These are phyloP conservation scores for Prinsepia uniflora DNA, from an alignment of 306 rosid genomes.

Conservation along the genomic window DNA sequence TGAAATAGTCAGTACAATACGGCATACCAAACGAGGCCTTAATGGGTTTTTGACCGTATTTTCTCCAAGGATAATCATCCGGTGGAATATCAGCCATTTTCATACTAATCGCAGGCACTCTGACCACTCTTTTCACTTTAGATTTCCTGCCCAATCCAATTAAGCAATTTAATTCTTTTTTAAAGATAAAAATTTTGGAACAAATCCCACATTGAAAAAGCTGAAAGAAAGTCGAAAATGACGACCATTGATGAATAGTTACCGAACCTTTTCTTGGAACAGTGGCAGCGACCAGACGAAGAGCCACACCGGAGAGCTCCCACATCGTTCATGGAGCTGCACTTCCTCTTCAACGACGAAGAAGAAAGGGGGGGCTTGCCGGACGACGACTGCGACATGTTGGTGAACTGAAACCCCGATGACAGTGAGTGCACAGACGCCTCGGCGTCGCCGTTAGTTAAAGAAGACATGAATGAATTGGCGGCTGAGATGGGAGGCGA, in stretches of 20 bases:
- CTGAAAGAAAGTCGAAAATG: not conserved
- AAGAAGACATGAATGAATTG: constrained; percentile 52
- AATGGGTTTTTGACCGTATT: constrained; percentile 91
- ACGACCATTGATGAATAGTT: not conserved
- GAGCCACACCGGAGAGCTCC: constrained; percentile 42
- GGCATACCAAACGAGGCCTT: no score
- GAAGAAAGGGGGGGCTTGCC: constrained; percentile 63
- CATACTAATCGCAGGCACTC: constrained; percentile 70
- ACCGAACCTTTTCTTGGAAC: constrained; percentile 67
- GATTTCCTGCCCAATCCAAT: constrained; percentile 49
- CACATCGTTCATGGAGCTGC: constrained; percentile 47
- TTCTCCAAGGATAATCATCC: constrained; percentile 80
- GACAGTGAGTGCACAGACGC: constrained; percentile 34
- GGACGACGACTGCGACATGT: constrained; percentile 43
- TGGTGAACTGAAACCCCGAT: constrained; percentile 58
- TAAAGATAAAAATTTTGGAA: not conserved
- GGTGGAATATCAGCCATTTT: constrained; percentile 77
- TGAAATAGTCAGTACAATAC: no score
- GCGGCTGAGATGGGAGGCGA: constrained; percentile 43
- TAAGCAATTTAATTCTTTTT: not conserved
- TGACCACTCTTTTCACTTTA: constrained; percentile 46
- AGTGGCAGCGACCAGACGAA: constrained; percentile 59
- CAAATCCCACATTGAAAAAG: not conserved
- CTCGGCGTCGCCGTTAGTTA: constrained; percentile 45
- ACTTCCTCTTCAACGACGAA: constrained; percentile 53